phyloP scores from a whole-genome alignment of 2,329 filamentous ascomycete genomes.

The Mycosphaerella sp. region DNA sequence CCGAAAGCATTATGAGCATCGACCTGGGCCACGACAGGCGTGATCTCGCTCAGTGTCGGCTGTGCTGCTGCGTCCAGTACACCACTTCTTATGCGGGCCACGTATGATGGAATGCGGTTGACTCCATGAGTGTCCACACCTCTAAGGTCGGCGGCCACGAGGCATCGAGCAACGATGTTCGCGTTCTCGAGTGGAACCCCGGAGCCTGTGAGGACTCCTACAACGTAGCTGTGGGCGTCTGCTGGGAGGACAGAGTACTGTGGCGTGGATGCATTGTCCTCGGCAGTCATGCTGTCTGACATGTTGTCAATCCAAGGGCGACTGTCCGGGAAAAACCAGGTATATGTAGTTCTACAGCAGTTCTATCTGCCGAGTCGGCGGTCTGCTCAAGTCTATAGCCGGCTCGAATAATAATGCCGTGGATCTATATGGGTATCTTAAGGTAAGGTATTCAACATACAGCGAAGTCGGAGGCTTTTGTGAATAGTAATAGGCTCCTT shows the following conservation, averaged over 20 bases:
- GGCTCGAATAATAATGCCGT: too few relatives aligned
- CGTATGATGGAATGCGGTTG: slow-evolving; percentile 72
- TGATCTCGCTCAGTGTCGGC: slow-evolving; percentile 56
- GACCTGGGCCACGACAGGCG: slow-evolving; percentile 64
- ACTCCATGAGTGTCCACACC: slow-evolving; percentile 75
- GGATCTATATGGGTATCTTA: too few relatives aligned
- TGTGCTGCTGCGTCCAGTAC: slow-evolving; percentile 57
- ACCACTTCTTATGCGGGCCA: slow-evolving; percentile 63
- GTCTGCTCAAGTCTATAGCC: too few relatives aligned
- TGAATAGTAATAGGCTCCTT: too few relatives aligned
- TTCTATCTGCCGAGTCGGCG: too few relatives aligned
- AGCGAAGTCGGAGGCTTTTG: too few relatives aligned
- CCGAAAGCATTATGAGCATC: slow-evolving; percentile 68
- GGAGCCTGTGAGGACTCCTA: slow-evolving; percentile 54
- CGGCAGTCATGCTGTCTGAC: background rate
- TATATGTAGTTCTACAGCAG: too few relatives aligned
- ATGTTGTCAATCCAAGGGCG: too few relatives aligned
- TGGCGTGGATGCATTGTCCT: background rate
- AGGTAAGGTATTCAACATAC: too few relatives aligned
- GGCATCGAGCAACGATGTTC: slow-evolving; percentile 57
- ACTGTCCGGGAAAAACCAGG: too few relatives aligned
- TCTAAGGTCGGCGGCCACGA: slow-evolving; percentile 68
- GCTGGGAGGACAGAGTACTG: slow-evolving; percentile 25
- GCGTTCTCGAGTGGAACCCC: slow-evolving; percentile 56
- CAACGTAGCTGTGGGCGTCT: slow-evolving; percentile 42